Percentiles rank a stretch among this genome's conserved stretches.
These are phyloP conservation scores for Pleurotus tuber-regium DNA, from an alignment of 768 basidiomycete species.

Conservation along the genomic window DNA sequence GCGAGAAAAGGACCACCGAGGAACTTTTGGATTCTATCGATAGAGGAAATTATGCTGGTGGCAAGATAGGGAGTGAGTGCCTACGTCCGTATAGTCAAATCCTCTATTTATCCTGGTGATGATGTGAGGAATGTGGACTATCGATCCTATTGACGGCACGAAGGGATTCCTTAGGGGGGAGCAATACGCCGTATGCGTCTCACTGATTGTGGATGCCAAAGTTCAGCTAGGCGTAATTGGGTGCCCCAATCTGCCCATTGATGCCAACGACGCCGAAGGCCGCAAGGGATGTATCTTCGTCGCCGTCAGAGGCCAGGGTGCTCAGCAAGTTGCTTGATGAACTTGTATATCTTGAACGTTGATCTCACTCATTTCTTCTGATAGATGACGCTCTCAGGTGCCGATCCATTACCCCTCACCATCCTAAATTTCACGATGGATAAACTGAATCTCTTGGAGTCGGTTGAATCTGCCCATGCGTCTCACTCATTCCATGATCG, in stretches of 20 bases:
- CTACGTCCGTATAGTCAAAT: constrained; percentile 7
- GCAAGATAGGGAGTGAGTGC: constrained; percentile 65
- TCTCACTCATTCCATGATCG: constrained; percentile 82
- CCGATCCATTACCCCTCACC: constrained; percentile 43
- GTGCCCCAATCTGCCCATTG: constrained; percentile 85
- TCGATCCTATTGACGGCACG: constrained; percentile 91
- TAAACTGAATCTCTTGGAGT: constrained; percentile 77
- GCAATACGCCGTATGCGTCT: constrained; percentile 91
- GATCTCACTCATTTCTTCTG: background rate
- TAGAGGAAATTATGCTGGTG: constrained; percentile 73
- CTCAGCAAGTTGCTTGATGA: constrained; percentile 56
- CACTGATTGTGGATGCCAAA: constrained; percentile 73
- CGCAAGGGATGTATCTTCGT: constrained; percentile 81
- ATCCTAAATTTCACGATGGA: constrained; percentile 51
- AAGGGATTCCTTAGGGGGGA: constrained; percentile 91
- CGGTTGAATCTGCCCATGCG: constrained; percentile 88
- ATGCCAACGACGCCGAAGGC: constrained; percentile 48
- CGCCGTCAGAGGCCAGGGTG: constrained; percentile 84
- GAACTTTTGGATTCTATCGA: constrained; percentile 87
- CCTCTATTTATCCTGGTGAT: background rate
- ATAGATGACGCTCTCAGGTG: constrained; percentile 53
- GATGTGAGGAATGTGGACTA: constrained; percentile 76
- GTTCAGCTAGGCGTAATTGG: constrained; percentile 87
- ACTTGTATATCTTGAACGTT: background rate
- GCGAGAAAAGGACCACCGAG: constrained; percentile 44